Conservation (phyloP, 2,329 filamentous ascomycete genomes). For the Neobulgaria alba region DNA sequence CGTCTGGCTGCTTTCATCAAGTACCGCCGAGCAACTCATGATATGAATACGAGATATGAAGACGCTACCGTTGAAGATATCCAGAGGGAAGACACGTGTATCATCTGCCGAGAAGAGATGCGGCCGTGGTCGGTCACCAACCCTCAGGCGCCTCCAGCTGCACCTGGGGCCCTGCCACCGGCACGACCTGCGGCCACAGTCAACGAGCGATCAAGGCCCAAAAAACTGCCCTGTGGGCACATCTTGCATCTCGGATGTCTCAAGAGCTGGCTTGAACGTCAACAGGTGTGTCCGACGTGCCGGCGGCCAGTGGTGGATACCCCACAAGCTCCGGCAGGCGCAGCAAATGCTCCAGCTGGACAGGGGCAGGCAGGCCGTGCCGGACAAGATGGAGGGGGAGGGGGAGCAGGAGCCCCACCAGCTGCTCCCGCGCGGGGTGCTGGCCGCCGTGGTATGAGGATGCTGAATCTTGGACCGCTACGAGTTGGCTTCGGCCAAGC, state of each 20-base stretch:
- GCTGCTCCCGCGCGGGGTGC: constrained; percentile 25
- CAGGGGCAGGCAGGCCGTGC: constrained; percentile 24
- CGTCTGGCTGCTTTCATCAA: constrained; percentile 80
- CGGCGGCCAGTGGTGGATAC: constrained; percentile 65
- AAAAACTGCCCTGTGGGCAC: constrained; percentile 94
- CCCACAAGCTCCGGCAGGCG: constrained; percentile 27
- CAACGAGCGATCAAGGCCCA: constrained; percentile 78
- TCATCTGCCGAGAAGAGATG: constrained; percentile 97
- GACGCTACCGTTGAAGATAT: constrained; percentile 87
- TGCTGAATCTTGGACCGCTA: constrained; percentile 68
- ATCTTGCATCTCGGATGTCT: constrained; percentile 91
- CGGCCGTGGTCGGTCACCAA: constrained; percentile 56
- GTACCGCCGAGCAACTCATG: constrained; percentile 82
- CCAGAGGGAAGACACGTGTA: constrained; percentile 81
- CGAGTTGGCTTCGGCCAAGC: constrained; percentile 61
- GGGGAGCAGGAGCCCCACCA: constrained; percentile 29
- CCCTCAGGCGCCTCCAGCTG: constrained; percentile 34
- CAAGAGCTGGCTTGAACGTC: constrained; percentile 92
- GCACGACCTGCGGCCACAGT: constrained; percentile 36
- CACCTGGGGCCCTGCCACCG: constrained; percentile 27
- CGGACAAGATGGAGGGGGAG: constrained; percentile 30
- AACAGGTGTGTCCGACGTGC: constrained; percentile 95
- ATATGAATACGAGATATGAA: constrained; percentile 86
- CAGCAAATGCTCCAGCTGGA: constrained; percentile 19
- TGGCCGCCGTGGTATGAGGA: constrained; percentile 39